Conservation (phyloP, 441 rosid species). For the Brassica hybrid region DNA sequence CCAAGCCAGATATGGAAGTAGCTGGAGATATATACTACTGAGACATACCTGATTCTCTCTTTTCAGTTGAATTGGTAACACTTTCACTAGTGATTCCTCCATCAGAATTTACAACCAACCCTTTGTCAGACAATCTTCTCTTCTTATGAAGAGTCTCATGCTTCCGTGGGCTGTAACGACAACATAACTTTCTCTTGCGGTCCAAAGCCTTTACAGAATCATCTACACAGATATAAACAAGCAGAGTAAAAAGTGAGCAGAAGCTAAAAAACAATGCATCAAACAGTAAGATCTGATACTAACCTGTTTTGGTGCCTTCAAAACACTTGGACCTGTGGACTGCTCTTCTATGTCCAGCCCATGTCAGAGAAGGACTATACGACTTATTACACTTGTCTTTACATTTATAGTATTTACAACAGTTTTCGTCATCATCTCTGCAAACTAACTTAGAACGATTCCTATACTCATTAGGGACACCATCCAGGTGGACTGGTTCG, state of each 20-base stretch:
- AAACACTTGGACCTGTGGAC: conserved; percentile 49
- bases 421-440: conserved; percentile 68
- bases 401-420: conserved; percentile 46
- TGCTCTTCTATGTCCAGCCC: conserved; percentile 51
- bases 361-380: conserved; percentile 50
- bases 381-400: conserved; percentile 51
- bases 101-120: conserved; percentile 52
- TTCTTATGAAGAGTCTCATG: conserved; percentile 45
- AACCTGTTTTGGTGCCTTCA: conserved; percentile 53
- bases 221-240: conserved; percentile 17
- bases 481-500: conserved; percentile 42
- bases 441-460: conserved; percentile 55
- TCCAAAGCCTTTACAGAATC: conserved; percentile 36
- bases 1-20: conserved; percentile 27
- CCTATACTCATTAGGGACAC: conserved; percentile 51
- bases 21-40: conserved; percentile 33
- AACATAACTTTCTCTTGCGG: conserved; percentile 50
- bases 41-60: conserved; percentile 31
- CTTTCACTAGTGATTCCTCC: conserved; percentile 63
- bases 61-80: conserved; percentile 45
- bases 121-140: conserved; percentile 50
- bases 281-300: conserved; percentile 18
- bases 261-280: neutral
- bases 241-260: conserved; percentile 2
- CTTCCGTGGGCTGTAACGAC: conserved; percentile 42